Percentiles rank a stretch among this genome's conserved stretches.
These are phyloP conservation scores for Ogataea polymorpha DNA, from an alignment of 805 yeast species.

Conservation along the genomic window DNA sequence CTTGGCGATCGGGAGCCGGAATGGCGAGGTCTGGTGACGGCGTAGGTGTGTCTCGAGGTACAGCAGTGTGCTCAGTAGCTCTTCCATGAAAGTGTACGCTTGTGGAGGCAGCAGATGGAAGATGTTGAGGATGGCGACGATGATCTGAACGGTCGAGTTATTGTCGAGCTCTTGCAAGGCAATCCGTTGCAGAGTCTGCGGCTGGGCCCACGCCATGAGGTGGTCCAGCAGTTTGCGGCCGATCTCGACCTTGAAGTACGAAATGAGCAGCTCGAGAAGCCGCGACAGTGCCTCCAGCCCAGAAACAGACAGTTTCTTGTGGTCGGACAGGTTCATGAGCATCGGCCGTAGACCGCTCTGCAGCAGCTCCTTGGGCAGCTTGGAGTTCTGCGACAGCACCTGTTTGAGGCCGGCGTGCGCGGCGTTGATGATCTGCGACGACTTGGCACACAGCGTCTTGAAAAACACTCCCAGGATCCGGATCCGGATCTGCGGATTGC, in stretches of 20 bases:
- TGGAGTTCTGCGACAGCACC: conserved; percentile 80
- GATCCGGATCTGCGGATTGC: conserved; percentile 64
- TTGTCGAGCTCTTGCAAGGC: conserved; percentile 78
- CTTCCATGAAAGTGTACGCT: conserved; percentile 89
- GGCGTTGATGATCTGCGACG: conserved; percentile 86
- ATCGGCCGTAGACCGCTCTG: conserved; percentile 95
- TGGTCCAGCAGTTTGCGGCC: conserved; percentile 92
- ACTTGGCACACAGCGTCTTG: conserved; percentile 83
- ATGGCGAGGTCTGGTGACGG: conserved; percentile 83
- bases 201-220: conserved; percentile 93
- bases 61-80: conserved; percentile 70
- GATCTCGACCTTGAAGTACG: conserved; percentile 94
- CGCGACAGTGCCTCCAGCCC: conserved; percentile 91
- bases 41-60: conserved; percentile 80
- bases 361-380: conserved; percentile 88
- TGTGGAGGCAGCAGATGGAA: conserved; percentile 90
- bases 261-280: conserved; percentile 77
- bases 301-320: conserved; percentile 80
- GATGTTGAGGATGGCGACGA: conserved; percentile 84
- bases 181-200: conserved; percentile 66
- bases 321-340: conserved; percentile 92
- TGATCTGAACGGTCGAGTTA: conserved; percentile 80
- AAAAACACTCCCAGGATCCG: conserved; percentile 90
- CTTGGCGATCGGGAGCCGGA: conserved; percentile 85
- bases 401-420: conserved; percentile 85